These are phyloP conservation scores for Dactylellina parvicollis DNA, from an alignment of 2,329 filamentous ascomycete species.

Conservation along the genomic window DNA sequence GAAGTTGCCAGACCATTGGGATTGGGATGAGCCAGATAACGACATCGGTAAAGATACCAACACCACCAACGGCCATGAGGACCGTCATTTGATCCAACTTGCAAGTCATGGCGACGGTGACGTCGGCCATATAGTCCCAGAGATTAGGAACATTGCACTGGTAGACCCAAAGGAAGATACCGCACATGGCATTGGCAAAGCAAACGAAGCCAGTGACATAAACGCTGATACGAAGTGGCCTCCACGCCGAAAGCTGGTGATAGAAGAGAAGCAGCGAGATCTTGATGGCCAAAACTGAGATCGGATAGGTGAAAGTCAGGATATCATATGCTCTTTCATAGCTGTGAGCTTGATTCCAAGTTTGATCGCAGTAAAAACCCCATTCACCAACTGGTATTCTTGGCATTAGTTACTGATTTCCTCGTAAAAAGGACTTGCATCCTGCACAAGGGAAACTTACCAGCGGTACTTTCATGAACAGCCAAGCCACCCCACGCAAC, in stretches of 20 bases:
- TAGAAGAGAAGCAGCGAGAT: constrained; percentile 47
- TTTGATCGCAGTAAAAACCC: constrained; percentile 51
- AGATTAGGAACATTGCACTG: constrained; percentile 43
- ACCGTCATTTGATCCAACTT: constrained; percentile 50
- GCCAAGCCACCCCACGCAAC: constrained; percentile 38
- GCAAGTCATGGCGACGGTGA: constrained; percentile 33
- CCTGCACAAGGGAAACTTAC: constrained; percentile 12
- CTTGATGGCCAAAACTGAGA: constrained; percentile 40
- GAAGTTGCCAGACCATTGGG: constrained; percentile 51
- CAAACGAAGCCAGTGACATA: constrained; percentile 50
- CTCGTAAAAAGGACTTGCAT: not conserved
- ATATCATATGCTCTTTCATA: constrained; percentile 46
- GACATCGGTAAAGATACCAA: constrained; percentile 50
- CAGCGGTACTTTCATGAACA: constrained; percentile 41
- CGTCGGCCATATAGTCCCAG: constrained; percentile 49
- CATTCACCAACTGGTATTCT: constrained; percentile 34
- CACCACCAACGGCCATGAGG: constrained; percentile 47
- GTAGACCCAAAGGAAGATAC: constrained; percentile 50
- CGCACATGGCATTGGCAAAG: constrained; percentile 48
- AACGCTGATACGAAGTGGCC: constrained; percentile 45
- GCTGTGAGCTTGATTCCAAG: constrained; percentile 24
- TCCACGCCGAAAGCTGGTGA: constrained; percentile 47
- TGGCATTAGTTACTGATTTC: constrained; percentile 3
- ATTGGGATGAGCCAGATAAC: constrained; percentile 51
- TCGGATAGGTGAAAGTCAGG: constrained; percentile 50